These are phyloP conservation scores for Scleroderma bovista DNA, from an alignment of 768 basidiomycete genomes.

Conservation along the genomic window DNA sequence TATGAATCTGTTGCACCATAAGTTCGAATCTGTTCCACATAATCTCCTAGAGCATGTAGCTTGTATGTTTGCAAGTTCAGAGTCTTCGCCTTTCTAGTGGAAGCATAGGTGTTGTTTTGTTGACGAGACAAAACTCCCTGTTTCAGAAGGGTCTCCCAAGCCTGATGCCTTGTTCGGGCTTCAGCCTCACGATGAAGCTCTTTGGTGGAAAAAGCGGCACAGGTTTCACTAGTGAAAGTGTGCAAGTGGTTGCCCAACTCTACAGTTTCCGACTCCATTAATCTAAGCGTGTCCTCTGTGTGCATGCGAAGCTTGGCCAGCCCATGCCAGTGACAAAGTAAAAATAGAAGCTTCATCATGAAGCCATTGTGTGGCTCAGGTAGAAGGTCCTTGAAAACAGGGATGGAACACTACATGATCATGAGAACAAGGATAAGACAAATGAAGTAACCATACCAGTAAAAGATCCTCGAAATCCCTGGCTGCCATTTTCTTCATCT, in stretches of 20 bases:
- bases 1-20: too few species aligned
- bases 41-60: conserved; percentile 20
- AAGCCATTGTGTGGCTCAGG: conserved; percentile 8
- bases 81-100: neutral
- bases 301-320: conserved; percentile 21
- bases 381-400: conserved; percentile 27
- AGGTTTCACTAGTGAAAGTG: conserved; percentile 17
- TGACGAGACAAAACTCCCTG: neutral
- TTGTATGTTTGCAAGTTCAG: conserved; percentile 27
- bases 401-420: conserved; percentile 24
- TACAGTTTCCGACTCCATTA: neutral
- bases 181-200: conserved; percentile 27
- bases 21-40: too few species aligned
- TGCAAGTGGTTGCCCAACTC: conserved; percentile 18
- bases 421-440: neutral
- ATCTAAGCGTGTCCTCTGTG: conserved; percentile 9
- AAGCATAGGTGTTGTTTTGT: neutral
- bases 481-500: conserved; percentile 28
- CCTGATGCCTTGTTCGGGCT: conserved; percentile 12
- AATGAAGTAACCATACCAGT: conserved; percentile 15
- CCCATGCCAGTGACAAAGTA: conserved; percentile 16
- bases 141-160: neutral
- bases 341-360: conserved; percentile 14
- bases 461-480: conserved; percentile 30
- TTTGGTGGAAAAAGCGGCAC: conserved; percentile 18